phyloP scores from a whole-genome alignment of 306 rosid species.

The Lotus japonicus region DNA sequence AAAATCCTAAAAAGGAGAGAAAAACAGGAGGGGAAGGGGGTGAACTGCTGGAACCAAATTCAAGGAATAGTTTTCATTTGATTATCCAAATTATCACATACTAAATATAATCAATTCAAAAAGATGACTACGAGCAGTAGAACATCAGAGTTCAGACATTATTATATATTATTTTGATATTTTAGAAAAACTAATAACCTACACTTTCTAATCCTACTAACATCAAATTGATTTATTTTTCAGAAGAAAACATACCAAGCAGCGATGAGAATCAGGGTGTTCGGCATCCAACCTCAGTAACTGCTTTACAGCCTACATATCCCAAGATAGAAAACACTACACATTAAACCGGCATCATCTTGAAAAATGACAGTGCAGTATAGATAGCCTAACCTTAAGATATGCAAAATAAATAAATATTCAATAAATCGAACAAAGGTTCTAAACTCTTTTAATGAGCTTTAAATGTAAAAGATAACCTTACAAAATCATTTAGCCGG shows the following conservation, averaged over 20 bases:
- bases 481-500: not conserved
- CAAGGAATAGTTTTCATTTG: not conserved
- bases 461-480: not conserved
- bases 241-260: constrained; percentile 53
- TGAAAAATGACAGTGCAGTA: not conserved
- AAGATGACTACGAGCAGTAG: not conserved
- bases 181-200: not conserved
- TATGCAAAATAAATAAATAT: not conserved
- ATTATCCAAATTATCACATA: not conserved
- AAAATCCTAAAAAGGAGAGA: not conserved
- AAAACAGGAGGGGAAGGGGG: not conserved
- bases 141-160: not conserved
- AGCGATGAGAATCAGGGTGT: constrained; percentile 89
- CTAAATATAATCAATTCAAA: not conserved
- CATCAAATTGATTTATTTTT: constrained; percentile 5
- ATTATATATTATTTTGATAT: not conserved
- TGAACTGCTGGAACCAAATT: not conserved
- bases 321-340: constrained; percentile 6
- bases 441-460: not conserved
- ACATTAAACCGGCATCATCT: not conserved
- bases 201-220: not conserved
- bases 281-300: constrained; percentile 79
- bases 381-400: not conserved
- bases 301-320: constrained; percentile 79
- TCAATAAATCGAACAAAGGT: not conserved